These are phyloP conservation scores for Powellomyces hirtus DNA, from an alignment of 192 early-diverging fungal species.

Conservation along the genomic window DNA sequence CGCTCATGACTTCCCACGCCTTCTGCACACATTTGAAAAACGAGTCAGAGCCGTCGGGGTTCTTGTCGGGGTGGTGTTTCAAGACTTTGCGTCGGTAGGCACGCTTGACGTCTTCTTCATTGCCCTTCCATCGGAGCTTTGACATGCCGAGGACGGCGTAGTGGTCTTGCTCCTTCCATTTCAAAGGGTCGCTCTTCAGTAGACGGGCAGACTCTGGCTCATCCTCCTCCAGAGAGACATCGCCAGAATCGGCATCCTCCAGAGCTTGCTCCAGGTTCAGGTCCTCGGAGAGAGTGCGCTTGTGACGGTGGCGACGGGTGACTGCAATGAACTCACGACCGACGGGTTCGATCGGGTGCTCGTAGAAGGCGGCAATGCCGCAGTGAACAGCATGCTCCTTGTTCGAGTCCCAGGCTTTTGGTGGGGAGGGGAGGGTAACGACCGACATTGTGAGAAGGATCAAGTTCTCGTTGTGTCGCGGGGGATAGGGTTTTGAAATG, in stretches of 20 bases:
- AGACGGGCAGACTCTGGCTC: constrained; percentile 78
- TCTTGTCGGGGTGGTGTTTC: constrained; percentile 99
- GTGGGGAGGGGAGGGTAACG: constrained; percentile 64
- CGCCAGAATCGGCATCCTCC: constrained; percentile 56
- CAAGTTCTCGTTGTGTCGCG: too few relatives aligned
- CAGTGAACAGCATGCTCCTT: constrained; percentile 39
- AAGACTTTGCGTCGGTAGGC: constrained; percentile 92
- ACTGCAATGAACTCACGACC: constrained; percentile 44
- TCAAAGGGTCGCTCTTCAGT: constrained; percentile 79
- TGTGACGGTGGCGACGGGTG: constrained; percentile 40
- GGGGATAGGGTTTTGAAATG: too few relatives aligned
- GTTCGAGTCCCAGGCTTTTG: constrained; percentile 60
- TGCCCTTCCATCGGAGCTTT: constrained; percentile 82
- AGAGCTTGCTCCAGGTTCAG: constrained; percentile 43
- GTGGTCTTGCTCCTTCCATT: constrained; percentile 97
- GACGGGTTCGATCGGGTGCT: constrained; percentile 45
- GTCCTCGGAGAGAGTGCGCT: constrained; percentile 52
- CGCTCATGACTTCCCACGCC: constrained; percentile 90
- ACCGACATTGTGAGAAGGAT: too few relatives aligned
- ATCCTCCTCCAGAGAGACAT: constrained; percentile 63
- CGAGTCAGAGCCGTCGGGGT: constrained; percentile 82
- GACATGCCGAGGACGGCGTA: constrained; percentile 94
- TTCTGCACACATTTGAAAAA: constrained; percentile 99
- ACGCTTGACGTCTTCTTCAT: constrained; percentile 90
- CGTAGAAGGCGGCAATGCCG: constrained; percentile 26